phyloP scores from a whole-genome alignment of 768 basidiomycete species.

The Tephrocybe sp. region DNA sequence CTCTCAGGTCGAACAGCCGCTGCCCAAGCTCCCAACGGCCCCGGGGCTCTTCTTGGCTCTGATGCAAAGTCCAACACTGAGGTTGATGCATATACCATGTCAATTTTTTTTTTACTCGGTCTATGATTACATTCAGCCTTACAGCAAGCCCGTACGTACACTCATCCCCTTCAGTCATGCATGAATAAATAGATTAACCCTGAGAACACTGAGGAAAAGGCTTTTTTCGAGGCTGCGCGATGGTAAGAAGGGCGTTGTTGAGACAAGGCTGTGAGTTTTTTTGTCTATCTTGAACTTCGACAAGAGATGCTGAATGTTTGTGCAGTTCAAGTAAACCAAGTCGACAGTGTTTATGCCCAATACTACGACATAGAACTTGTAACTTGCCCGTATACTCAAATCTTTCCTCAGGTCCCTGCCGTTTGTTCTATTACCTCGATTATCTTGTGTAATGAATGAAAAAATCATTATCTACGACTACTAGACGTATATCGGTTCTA shows the following conservation, averaged over 20 bases:
- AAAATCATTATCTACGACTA: too few relatives aligned
- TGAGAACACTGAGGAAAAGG: slow-evolving; percentile 68
- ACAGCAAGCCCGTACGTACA: slow-evolving; percentile 75
- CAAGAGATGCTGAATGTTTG: not conserved
- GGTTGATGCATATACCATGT: slow-evolving; percentile 37
- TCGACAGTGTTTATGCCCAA: too few relatives aligned
- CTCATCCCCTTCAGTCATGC: slow-evolving; percentile 56
- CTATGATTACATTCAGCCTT: slow-evolving; percentile 50
- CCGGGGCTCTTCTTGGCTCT: slow-evolving; percentile 73
- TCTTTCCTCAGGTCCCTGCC: too few relatives aligned
- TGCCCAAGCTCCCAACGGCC: slow-evolving; percentile 68
- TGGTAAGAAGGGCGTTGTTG: slow-evolving; percentile 75
- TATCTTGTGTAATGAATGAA: too few relatives aligned
- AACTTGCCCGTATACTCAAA: too few relatives aligned
- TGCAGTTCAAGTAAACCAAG: not conserved
- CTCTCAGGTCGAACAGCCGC: slow-evolving; percentile 80
- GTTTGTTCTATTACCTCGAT: too few relatives aligned
- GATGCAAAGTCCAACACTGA: slow-evolving; percentile 68
- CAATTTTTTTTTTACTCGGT: slow-evolving; percentile 44
- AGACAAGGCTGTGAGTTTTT: slow-evolving; percentile 65
- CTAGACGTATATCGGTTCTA: too few relatives aligned
- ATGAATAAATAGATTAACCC: slow-evolving; percentile 75
- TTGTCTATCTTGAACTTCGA: too few relatives aligned
- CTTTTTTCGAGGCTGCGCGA: slow-evolving; percentile 87
- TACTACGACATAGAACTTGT: too few relatives aligned